Evolutionary conservation across 352 stramenopile species (phyloP).

Genomic region (Globisporangium echinulatum): DNA sequence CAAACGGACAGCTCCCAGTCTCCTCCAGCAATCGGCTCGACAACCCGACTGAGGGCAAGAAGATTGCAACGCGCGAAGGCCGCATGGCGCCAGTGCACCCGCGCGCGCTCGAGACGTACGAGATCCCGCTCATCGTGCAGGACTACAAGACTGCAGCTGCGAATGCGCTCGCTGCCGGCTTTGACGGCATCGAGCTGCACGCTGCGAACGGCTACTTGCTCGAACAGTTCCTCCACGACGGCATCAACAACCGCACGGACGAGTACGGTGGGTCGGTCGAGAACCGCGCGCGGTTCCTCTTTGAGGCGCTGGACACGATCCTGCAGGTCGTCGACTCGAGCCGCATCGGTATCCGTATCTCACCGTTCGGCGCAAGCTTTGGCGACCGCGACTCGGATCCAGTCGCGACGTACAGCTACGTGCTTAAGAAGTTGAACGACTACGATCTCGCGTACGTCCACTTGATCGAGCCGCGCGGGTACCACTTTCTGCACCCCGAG

Average conservation of each 20-base stretch:
- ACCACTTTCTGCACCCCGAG: conserved; percentile 28
- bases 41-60: conserved; percentile 5
- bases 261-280: conserved; percentile 81
- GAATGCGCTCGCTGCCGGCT: conserved; percentile 70
- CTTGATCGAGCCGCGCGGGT: conserved; percentile 49
- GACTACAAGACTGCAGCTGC: conserved; percentile 58
- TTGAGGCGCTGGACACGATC: conserved; percentile 64
- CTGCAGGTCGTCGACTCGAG: conserved; percentile 24
- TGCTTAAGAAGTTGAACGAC: conserved; percentile 44
- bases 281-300: conserved; percentile 78
- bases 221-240: conserved; percentile 86
- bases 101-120: conserved; percentile 42
- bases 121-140: conserved; percentile 58
- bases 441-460: conserved; percentile 57
- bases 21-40: conserved; percentile 18
- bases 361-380: conserved; percentile 43
- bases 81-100: conserved; percentile 28
- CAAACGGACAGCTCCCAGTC: conserved; percentile 26
- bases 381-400: conserved; percentile 39
- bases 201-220: conserved; percentile 90
- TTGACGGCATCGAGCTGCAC: conserved; percentile 90
- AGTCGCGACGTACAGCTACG: conserved; percentile 40
- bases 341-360: conserved; percentile 39
- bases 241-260: conserved; percentile 81
- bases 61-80: conserved; percentile 15